A percentile compares a stretch with the other conserved stretches of the same genome.
Evolutionary conservation across 495 filamentous ascomycete genomes (phyloP).

Genomic region (Diplogelasinospora grovesii): DNA sequence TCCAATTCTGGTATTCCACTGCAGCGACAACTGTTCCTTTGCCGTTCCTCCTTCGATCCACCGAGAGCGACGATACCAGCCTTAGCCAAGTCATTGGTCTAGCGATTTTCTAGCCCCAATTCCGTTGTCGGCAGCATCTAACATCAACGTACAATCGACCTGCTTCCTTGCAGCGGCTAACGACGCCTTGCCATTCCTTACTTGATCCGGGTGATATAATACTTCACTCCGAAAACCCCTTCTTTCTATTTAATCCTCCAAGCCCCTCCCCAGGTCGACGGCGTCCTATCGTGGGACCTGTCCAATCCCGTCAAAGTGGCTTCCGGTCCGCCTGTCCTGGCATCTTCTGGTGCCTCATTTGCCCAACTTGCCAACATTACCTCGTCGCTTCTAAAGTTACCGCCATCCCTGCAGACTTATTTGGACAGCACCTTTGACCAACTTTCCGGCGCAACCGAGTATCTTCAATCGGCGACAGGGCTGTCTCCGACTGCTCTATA

Average conservation of each 20-base stretch:
- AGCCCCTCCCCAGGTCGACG: conserved; percentile 23
- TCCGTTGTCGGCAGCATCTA: too few relatives aligned
- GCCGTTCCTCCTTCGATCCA: conserved; percentile 8
- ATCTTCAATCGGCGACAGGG: conserved; percentile 45
- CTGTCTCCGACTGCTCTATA: conserved; percentile 40
- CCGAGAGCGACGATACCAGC: conserved; percentile 8
- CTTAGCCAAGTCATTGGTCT: conserved; percentile 18
- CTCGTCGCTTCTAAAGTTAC: conserved; percentile 30
- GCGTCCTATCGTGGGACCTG: conserved; percentile 36
- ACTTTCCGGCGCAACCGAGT: conserved; percentile 49
- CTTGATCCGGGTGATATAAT: conserved; percentile 15
- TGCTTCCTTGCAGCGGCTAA: too few relatives aligned
- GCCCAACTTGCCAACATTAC: conserved; percentile 37
- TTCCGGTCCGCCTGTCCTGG: conserved; percentile 41
- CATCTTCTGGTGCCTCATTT: conserved; percentile 45
- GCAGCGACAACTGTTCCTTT: conserved; percentile 17
- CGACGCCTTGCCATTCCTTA: too few relatives aligned
- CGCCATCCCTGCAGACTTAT: conserved; percentile 41
- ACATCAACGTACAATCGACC: too few relatives aligned
- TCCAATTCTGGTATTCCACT: conserved; percentile 11
- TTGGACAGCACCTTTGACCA: conserved; percentile 36
- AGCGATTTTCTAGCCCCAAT: too few relatives aligned
- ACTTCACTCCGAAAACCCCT: conserved; percentile 3
- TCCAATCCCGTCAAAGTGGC: conserved; percentile 46
- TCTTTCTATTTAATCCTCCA: conserved; percentile 7